These are phyloP conservation scores for Corylus americana DNA, from an alignment of 306 rosid genomes.

Conservation along the genomic window DNA sequence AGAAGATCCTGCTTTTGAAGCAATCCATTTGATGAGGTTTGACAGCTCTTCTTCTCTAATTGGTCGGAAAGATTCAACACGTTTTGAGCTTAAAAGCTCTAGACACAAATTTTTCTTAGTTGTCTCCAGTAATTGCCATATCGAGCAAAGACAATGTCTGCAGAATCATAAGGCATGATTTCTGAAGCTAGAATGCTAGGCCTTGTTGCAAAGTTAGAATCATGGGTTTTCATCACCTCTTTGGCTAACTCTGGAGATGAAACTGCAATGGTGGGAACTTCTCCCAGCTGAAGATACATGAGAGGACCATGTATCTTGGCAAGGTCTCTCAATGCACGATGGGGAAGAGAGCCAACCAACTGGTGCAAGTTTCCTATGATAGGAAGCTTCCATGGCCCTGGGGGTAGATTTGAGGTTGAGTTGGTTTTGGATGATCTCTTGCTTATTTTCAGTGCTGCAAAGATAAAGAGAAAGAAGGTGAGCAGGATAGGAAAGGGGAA, in stretches of 20 bases:
- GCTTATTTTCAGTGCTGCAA: not conserved
- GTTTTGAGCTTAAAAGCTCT: conserved; percentile 32
- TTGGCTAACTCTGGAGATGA: conserved; percentile 41
- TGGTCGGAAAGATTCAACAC: conserved; percentile 24
- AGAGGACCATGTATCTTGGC: conserved; percentile 40
- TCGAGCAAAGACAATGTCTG: conserved; percentile 8
- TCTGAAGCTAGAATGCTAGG: conserved; percentile 8
- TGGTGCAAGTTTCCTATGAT: conserved; percentile 32
- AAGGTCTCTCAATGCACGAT: conserved; percentile 29
- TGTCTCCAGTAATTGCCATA: conserved; percentile 42
- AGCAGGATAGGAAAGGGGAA: no score
- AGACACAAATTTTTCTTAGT: conserved; percentile 27
- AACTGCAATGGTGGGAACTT: conserved; percentile 27
- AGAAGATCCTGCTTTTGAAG: conserved; percentile 16
- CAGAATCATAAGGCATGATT: conserved; percentile 7
- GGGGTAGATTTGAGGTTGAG: conserved; percentile 25
- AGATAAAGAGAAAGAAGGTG: no score
- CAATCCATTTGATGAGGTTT: conserved; percentile 8
- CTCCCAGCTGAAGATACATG: conserved; percentile 49
- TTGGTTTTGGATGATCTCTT: not conserved
- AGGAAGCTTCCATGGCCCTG: conserved; percentile 44
- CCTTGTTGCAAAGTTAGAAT: conserved; percentile 35
- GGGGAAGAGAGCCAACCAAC: conserved; percentile 26
- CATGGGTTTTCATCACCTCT: conserved; percentile 44
- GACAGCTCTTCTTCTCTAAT: conserved; percentile 36